phyloP scores from a whole-genome alignment of 2,329 filamentous ascomycete genomes.

The Chaetomium sp. region DNA sequence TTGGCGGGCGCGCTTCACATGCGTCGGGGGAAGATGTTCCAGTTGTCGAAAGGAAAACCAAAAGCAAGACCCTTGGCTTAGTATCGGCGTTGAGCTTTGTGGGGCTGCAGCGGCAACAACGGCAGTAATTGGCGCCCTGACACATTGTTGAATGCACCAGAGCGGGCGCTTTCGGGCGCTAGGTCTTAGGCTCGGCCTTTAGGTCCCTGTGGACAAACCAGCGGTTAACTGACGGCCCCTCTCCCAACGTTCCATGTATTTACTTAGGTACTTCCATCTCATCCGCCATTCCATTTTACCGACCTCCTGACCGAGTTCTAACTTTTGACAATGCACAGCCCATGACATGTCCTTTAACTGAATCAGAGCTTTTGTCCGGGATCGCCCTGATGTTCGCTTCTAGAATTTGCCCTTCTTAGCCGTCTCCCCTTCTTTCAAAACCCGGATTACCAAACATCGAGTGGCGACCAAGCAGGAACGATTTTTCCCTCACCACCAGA shows the following conservation, averaged over 20 bases:
- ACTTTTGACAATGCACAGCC: background rate
- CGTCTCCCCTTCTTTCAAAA: background rate
- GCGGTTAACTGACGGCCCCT: background rate
- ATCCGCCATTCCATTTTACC: background rate
- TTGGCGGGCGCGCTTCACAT: background rate
- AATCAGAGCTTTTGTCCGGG: background rate
- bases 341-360: background rate
- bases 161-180: slow-evolving; percentile 24
- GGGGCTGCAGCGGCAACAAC: slow-evolving; percentile 19
- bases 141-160: background rate
- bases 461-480: slow-evolving; percentile 8
- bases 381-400: background rate
- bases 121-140: slow-evolving; percentile 23
- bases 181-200: slow-evolving; percentile 10
- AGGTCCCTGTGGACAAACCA: slow-evolving; percentile 6
- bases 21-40: slow-evolving; percentile 1
- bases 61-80: background rate
- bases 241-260: background rate
- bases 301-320: background rate
- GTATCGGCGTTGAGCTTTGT: slow-evolving; percentile 10
- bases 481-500: slow-evolving; percentile 5
- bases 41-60: slow-evolving; percentile 7
- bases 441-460: background rate
- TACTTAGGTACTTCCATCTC: background rate
- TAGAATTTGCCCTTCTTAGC: background rate